Percentiles rank a stretch among this genome's conserved stretches.
These are phyloP conservation scores for Venturia nashicola DNA, from an alignment of 2,329 filamentous ascomycete genomes.

Conservation along the genomic window DNA sequence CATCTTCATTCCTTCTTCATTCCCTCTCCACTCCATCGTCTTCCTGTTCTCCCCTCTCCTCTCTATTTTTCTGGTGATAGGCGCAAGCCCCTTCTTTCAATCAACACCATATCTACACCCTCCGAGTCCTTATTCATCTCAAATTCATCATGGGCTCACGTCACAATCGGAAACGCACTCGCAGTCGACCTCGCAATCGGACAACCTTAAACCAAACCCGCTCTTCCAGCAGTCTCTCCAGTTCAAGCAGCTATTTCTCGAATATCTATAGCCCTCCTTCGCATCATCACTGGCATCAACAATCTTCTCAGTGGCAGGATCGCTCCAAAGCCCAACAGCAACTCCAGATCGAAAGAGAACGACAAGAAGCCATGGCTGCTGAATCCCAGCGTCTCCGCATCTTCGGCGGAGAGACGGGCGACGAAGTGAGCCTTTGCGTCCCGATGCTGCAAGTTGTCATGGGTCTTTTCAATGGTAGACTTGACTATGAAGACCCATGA, in stretches of 20 bases:
- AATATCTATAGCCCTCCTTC: constrained; percentile 14
- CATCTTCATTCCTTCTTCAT: background rate
- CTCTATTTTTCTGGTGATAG: background rate
- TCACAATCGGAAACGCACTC: constrained; percentile 31
- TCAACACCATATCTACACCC: background rate
- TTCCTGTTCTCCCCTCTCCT: background rate
- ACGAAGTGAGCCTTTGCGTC: constrained; percentile 29
- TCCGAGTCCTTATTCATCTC: background rate
- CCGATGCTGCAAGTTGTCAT: constrained; percentile 35
- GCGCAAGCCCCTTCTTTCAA: background rate
- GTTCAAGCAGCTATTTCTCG: constrained; percentile 19
- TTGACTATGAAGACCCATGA: constrained; percentile 32
- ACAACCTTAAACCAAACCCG: no score
- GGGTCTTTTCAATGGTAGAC: constrained; percentile 30
- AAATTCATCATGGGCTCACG: constrained; percentile 26
- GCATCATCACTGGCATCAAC: constrained; percentile 24
- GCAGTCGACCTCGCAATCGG: constrained; percentile 29
- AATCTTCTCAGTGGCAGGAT: constrained; percentile 24
- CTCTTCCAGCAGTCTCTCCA: constrained; percentile 13
- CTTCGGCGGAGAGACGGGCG: constrained; percentile 31
- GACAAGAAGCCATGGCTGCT: constrained; percentile 8
- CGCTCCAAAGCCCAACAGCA: constrained; percentile 18
- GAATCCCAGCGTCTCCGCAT: constrained; percentile 19
- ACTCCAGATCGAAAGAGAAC: constrained; percentile 1
- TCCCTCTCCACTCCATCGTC: background rate